Evolutionary conservation across 1,284 basidiomycete species (phyloP).

Genomic region (Naganishia liquefaciens): DNA sequence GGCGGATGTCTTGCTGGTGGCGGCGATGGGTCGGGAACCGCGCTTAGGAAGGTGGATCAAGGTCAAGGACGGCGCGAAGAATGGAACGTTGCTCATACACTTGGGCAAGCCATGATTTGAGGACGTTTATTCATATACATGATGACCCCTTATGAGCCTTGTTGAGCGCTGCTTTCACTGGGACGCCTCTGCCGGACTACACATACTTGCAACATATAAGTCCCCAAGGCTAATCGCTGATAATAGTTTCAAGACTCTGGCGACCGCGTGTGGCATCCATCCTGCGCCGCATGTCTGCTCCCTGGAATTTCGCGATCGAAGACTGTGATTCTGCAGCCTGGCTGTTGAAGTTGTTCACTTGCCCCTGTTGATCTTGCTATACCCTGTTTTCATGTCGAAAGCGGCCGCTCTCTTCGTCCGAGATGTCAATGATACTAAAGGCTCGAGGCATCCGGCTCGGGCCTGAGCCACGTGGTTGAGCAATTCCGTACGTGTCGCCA

Average conservation of each 20-base stretch:
- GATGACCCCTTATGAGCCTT: background rate
- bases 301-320: background rate
- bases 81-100: constrained; percentile 68
- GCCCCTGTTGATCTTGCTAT: too few relatives aligned
- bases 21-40: constrained; percentile 82
- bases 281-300: too few relatives aligned
- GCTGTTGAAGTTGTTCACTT: too few relatives aligned
- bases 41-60: constrained; percentile 84
- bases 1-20: constrained; percentile 66
- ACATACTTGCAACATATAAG: background rate
- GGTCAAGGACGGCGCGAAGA: constrained; percentile 68
- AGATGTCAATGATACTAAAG: background rate
- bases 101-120: constrained; percentile 34
- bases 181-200: too few relatives aligned
- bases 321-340: too few relatives aligned
- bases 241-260: constrained; percentile 6
- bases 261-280: background rate
- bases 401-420: too few relatives aligned
- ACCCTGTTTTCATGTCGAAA: too few relatives aligned
- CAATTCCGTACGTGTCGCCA: too few relatives aligned
- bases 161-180: background rate
- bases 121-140: background rate
- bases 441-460: too few relatives aligned
- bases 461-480: too few relatives aligned
- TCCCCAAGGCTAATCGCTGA: constrained; percentile 10